Evolutionary conservation across 257 asterid species (phyloP).

Genomic region (Lavandula angustifolia): DNA sequence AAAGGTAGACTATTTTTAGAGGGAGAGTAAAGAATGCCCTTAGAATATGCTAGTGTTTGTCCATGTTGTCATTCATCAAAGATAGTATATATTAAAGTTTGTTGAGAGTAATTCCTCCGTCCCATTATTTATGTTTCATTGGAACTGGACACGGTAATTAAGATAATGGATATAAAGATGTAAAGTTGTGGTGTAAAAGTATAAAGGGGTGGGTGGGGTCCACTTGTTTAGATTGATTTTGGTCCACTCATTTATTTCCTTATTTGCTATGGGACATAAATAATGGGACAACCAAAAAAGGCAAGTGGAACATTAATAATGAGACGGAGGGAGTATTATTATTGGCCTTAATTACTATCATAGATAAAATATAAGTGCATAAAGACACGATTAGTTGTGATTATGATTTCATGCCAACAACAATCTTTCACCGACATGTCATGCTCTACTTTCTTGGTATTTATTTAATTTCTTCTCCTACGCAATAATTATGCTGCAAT

Average conservation of each 20-base stretch:
- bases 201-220: too few relatives aligned
- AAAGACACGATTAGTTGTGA: slow-evolving; percentile 15
- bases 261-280: too few relatives aligned
- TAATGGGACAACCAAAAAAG: too few relatives aligned
- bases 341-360: neutral
- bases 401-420: slow-evolving; percentile 9
- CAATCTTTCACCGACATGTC: slow-evolving; percentile 8
- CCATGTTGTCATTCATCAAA: slow-evolving; percentile 18
- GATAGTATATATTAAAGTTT: neutral
- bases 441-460: neutral
- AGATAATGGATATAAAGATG: too few relatives aligned
- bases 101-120: too few relatives aligned
- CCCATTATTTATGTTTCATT: too few relatives aligned
- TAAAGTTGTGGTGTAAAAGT: too few relatives aligned
- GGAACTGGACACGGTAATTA: too few relatives aligned
- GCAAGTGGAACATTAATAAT: too few relatives aligned
- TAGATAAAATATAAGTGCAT: slow-evolving; percentile 1
- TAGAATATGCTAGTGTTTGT: neutral
- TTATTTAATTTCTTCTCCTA: neutral
- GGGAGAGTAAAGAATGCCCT: neutral
- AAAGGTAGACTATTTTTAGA: neutral
- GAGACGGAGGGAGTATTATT: too few relatives aligned
- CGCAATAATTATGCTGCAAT: neutral
- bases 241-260: too few relatives aligned
- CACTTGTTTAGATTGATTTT: too few relatives aligned